Base-by-base conservation (phyloP, 2,329 filamentous ascomycete species). In the Bisporella sp. region DNA sequence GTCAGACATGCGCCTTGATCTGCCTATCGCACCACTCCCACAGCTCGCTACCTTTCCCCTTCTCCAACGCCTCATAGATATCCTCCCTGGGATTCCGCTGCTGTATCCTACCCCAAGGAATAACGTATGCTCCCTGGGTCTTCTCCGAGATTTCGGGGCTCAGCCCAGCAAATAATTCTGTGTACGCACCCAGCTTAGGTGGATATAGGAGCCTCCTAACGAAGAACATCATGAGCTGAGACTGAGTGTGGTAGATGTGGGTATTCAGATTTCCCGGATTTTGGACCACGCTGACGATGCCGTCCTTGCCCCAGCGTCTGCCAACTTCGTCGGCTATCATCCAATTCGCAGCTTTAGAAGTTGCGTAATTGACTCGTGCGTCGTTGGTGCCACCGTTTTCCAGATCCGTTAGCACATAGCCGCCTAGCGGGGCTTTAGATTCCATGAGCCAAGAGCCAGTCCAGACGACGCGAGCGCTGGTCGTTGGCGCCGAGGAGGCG, bases 401-500 rank as follows among this genome's bases (percentile, higher is more conserved):
- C 5, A 59, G 31, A 21, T 51, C 47, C 2, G 32, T 8, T 29
- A 59, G 31, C 11, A 54, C 44, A 11, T 54, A 31, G 5, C 56
- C 57, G 11, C 52, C 53, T 2, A 12, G 44, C 3, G 52, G 50
- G 12, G 48, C 11, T 9, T 54, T 39, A 4, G 3, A 2, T 21
- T 66, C 59, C 3, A 54, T 53, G 0, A 57, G 57, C 5, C 49
- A 51, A 1, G 64, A 68, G 4, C 57, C 54, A 5, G 61, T 54
- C 62, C 62, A 69, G 30, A 64, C 44, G 5, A 67, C 54, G 12
- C 51, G 51, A 21, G 21, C 21, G 21, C 21, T 21, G 21, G 21
- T 21, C 21, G 21, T 21, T 21, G 21, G 21, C 21, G 21, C 21
- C 21, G 21, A 21, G 21, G 21, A 21, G 21, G 21, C 21, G 21